These are phyloP conservation scores for Hypoxylon sp. DNA, from an alignment of 2,329 filamentous ascomycete species.

Conservation along the genomic window DNA sequence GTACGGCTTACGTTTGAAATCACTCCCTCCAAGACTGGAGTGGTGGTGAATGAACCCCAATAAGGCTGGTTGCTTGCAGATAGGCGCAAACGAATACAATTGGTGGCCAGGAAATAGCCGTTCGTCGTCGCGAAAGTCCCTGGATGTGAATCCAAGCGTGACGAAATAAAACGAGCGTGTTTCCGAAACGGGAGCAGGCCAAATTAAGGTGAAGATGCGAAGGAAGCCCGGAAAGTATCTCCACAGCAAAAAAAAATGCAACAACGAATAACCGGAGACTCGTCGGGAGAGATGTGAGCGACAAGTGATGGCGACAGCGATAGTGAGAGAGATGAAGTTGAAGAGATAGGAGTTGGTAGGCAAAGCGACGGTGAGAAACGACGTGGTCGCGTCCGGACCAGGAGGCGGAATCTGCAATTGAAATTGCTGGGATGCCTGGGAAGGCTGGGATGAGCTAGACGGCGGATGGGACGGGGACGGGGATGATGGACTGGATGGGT, in stretches of 20 bases:
- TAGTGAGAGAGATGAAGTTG: conserved; percentile 15
- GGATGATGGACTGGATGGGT: conserved; percentile 19
- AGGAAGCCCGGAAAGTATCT: conserved; percentile 40
- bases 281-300: neutral
- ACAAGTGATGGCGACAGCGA: neutral
- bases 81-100: conserved; percentile 51
- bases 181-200: conserved; percentile 56
- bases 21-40: conserved; percentile 58
- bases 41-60: conserved; percentile 56
- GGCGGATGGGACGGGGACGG: conserved; percentile 37
- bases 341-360: conserved; percentile 14
- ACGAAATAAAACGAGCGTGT: conserved; percentile 41
- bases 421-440: conserved; percentile 40
- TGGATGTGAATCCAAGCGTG: conserved; percentile 35
- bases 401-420: conserved; percentile 38
- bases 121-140: conserved; percentile 39
- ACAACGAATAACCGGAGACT: conserved; percentile 11
- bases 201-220: conserved; percentile 49
- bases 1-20: conserved; percentile 54
- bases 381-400: conserved; percentile 36
- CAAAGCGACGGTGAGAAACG: conserved; percentile 29
- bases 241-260: conserved; percentile 32
- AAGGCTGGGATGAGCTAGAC: conserved; percentile 42
- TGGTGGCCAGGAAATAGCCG: conserved; percentile 30
- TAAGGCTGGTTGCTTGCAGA: conserved; percentile 56